phyloP scores from a whole-genome alignment of 441 rosid genomes.

The Populus tomentosa region DNA sequence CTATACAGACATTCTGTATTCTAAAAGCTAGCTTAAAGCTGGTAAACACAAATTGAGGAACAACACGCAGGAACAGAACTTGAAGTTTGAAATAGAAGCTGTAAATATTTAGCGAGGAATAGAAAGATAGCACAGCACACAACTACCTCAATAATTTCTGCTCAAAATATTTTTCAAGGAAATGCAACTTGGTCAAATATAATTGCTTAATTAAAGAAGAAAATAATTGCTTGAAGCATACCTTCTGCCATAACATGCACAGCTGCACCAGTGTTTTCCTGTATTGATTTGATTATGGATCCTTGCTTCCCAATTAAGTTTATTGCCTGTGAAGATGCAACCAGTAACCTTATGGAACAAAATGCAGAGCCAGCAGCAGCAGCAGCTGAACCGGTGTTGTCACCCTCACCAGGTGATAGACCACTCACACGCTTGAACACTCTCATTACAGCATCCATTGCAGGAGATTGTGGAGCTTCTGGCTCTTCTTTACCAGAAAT shows the following conservation, averaged over 20 bases:
- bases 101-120: background rate
- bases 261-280: slow-evolving; percentile 68
- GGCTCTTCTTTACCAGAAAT: slow-evolving; percentile 84
- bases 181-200: background rate
- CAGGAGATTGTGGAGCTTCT: slow-evolving; percentile 69
- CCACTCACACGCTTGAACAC: slow-evolving; percentile 71
- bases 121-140: background rate
- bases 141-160: background rate
- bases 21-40: background rate
- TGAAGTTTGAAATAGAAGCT: background rate
- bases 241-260: slow-evolving; percentile 78
- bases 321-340: slow-evolving; percentile 85
- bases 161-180: background rate
- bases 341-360: slow-evolving; percentile 65
- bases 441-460: slow-evolving; percentile 78
- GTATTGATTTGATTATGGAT: slow-evolving; percentile 67
- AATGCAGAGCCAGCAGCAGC: slow-evolving; percentile 38
- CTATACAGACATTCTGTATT: background rate
- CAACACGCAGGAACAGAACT: background rate
- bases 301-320: slow-evolving; percentile 91
- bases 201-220: background rate
- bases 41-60: background rate
- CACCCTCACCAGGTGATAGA: slow-evolving; percentile 48
- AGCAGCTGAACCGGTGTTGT: slow-evolving; percentile 29
- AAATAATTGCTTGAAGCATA: slow-evolving; percentile 17